phyloP scores from a whole-genome alignment of 2,329 filamentous ascomycete genomes.

The Juglanconis sp. region DNA sequence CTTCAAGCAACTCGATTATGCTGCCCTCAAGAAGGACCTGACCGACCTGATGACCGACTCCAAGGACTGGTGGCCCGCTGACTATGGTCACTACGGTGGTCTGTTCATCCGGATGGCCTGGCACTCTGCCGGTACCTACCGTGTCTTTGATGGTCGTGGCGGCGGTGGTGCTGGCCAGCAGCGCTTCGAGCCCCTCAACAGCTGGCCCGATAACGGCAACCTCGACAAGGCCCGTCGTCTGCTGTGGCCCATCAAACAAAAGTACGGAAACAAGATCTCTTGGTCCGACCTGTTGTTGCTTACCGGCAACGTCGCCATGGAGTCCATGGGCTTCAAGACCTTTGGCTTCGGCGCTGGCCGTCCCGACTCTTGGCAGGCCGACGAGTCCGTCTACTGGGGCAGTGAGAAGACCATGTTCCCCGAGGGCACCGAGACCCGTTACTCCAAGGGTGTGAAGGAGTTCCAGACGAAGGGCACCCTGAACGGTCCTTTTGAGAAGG shows the following conservation, averaged over 20 bases:
- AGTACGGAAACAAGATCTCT: constrained; percentile 75
- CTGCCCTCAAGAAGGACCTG: constrained; percentile 71
- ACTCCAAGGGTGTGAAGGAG: constrained; percentile 50
- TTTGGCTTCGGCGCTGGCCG: constrained; percentile 70
- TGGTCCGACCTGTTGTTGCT: constrained; percentile 71
- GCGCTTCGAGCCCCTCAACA: constrained; percentile 72
- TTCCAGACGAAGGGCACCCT: constrained; percentile 31
- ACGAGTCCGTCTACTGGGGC: constrained; percentile 73
- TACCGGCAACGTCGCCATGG: constrained; percentile 69
- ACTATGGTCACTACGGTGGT: constrained; percentile 78
- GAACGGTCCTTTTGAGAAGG: constrained; percentile 33
- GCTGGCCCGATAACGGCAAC: constrained; percentile 72
- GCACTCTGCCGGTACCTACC: constrained; percentile 78
- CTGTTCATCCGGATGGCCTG: constrained; percentile 79
- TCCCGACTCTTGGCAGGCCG: constrained; percentile 66
- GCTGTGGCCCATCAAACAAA: constrained; percentile 75
- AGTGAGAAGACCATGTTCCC: constrained; percentile 66
- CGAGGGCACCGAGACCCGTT: constrained; percentile 66
- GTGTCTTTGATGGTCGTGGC: constrained; percentile 70
- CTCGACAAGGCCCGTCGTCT: constrained; percentile 75
- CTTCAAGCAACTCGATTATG: constrained; percentile 70
- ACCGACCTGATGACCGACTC: constrained; percentile 71
- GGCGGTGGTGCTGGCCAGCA: constrained; percentile 72
- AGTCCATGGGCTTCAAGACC: constrained; percentile 68
- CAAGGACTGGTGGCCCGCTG: constrained; percentile 78